A percentile compares a stretch with the other conserved stretches of the same genome.
Evolutionary conservation across 495 filamentous ascomycete species (phyloP).

Genomic region (Neurospora africana): DNA sequence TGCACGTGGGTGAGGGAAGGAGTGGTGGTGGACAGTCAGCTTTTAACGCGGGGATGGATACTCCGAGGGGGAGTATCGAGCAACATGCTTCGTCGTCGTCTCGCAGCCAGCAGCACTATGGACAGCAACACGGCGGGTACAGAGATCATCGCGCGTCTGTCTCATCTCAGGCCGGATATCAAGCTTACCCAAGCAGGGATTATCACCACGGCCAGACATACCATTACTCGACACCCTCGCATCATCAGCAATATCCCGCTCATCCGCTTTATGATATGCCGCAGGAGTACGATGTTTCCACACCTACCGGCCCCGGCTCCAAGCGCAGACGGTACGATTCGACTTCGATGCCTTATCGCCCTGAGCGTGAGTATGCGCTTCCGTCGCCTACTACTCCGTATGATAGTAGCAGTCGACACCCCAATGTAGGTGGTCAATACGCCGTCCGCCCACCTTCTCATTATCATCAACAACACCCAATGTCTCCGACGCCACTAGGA

Average conservation of each 20-base stretch:
- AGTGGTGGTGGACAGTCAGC: not conserved
- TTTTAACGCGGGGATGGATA: not conserved
- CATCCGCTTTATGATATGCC: not conserved
- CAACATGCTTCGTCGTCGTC: not conserved
- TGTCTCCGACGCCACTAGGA: not conserved
- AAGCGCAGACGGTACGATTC: not conserved
- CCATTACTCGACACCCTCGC: not conserved
- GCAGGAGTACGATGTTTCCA: not conserved
- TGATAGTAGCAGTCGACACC: not conserved
- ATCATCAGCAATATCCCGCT: not conserved
- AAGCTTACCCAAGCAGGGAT: not conserved
- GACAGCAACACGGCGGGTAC: not conserved
- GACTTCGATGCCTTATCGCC: not conserved
- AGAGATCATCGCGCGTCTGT: not conserved
- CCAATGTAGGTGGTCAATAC: not conserved
- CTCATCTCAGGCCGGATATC: not conserved
- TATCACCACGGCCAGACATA: not conserved
- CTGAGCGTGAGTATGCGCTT: not conserved
- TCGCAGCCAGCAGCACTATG: not conserved
- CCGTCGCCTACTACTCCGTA: not conserved
- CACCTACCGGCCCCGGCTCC: not conserved
- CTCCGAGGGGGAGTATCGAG: not conserved
- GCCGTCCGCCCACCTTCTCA: not conserved
- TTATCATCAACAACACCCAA: not conserved
- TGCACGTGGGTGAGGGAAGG: not conserved